A percentile compares a stretch with the other conserved stretches of the same genome.
Evolutionary conservation across 2,329 filamentous ascomycete genomes (phyloP).

Genomic region (Penicillium corylophilum): DNA sequence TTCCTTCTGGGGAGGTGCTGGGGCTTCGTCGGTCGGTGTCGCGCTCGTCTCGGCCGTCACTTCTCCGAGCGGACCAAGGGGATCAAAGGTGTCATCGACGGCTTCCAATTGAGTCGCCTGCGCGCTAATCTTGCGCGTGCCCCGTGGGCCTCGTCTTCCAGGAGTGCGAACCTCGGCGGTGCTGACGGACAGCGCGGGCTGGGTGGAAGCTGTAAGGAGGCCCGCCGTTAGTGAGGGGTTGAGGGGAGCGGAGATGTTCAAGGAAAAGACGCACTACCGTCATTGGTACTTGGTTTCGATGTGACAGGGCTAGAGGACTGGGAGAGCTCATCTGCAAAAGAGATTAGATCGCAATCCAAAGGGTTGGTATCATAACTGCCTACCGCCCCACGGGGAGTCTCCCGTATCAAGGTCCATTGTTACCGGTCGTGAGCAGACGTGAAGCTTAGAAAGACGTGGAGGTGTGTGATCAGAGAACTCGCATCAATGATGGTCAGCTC

Average conservation of each 20-base stretch:
- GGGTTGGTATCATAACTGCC: conserved; percentile 28
- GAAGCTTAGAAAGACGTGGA: background rate
- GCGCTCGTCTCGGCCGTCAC: conserved; percentile 35
- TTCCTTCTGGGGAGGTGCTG: conserved; percentile 62
- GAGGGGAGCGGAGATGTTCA: conserved; percentile 4
- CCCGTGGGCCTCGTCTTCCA: conserved; percentile 51
- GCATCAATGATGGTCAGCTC: conserved; percentile 7
- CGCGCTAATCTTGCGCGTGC: conserved; percentile 57
- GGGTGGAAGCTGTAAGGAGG: conserved; percentile 27
- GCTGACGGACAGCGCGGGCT: conserved; percentile 36
- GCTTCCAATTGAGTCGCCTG: conserved; percentile 63
- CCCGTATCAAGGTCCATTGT: conserved; percentile 44
- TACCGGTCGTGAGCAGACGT: background rate
- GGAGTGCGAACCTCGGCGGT: conserved; percentile 49
- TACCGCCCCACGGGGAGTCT: conserved; percentile 53
- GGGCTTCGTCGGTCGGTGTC: conserved; percentile 52
- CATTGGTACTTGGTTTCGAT: conserved; percentile 30
- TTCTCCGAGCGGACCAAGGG: conserved; percentile 60
- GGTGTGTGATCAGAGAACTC: background rate
- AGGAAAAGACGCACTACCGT: conserved; percentile 29
- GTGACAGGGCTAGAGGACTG: conserved; percentile 34
- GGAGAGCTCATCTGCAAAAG: conserved; percentile 47
- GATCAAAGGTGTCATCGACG: conserved; percentile 62
- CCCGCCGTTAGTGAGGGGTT: conserved; percentile 21
- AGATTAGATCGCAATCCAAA: conserved; percentile 24